Percentiles rank a stretch among this genome's conserved stretches.
These are phyloP conservation scores for Cladosporium halotolerans DNA, from an alignment of 2,329 filamentous ascomycete genomes.

Conservation along the genomic window DNA sequence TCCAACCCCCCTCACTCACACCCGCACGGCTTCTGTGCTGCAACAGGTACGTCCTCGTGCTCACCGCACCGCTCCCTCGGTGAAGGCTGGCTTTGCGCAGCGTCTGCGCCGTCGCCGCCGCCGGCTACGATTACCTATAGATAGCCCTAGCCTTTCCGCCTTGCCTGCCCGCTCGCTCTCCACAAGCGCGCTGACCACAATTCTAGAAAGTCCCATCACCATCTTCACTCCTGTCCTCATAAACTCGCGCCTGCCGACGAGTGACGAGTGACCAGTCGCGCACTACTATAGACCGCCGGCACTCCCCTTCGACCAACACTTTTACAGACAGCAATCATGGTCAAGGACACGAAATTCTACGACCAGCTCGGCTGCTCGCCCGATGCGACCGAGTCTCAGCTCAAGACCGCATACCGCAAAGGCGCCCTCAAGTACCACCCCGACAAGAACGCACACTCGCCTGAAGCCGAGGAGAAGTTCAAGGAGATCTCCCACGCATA, in stretches of 20 bases:
- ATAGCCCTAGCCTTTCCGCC: constrained; percentile 4
- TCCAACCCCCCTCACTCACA: not conserved
- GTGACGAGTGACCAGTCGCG: too few species aligned
- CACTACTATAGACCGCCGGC: too few species aligned
- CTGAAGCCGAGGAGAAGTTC: constrained; percentile 92
- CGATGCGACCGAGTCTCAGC: constrained; percentile 72
- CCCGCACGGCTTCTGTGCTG: not conserved
- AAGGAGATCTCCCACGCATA: constrained; percentile 96
- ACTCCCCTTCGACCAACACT: too few species aligned
- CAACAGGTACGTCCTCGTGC: not conserved
- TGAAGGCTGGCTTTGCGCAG: not conserved
- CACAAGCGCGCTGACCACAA: constrained; percentile 3
- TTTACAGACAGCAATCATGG: constrained; percentile 51
- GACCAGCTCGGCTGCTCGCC: constrained; percentile 72
- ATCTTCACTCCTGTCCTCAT: not conserved
- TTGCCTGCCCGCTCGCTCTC: not conserved
- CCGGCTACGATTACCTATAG: constrained; percentile 1
- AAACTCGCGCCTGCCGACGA: not conserved
- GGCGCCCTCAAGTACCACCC: constrained; percentile 79
- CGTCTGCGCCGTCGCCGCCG: too few species aligned
- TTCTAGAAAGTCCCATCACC: constrained; percentile 3
- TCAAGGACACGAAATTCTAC: constrained; percentile 73
- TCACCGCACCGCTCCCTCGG: not conserved
- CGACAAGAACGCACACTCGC: constrained; percentile 95
- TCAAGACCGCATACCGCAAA: constrained; percentile 87